Evolutionary conservation across 257 asterid species (phyloP).

Genomic region (Salvia splendens): DNA sequence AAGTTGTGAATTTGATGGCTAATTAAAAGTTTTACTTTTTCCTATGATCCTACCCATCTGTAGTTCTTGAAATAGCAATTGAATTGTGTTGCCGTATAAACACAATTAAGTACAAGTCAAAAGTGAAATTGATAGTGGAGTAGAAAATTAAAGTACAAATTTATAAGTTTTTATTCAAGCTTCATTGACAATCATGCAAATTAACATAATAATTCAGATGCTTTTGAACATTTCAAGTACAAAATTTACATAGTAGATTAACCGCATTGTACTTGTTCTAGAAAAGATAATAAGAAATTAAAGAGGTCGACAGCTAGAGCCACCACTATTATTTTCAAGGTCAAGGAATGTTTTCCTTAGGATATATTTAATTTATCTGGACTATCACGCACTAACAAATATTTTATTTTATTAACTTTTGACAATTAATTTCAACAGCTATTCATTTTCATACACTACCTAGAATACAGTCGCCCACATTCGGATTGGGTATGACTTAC

Average conservation of each 20-base stretch:
- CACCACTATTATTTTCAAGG: slow-evolving; percentile 26
- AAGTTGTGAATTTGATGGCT: too few species aligned
- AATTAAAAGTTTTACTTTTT: too few species aligned
- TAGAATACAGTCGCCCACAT: neutral
- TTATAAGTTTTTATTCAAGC: neutral
- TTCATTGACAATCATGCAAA: neutral
- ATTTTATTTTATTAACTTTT: slow-evolving; percentile 30
- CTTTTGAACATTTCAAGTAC: neutral
- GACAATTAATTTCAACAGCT: slow-evolving; percentile 30
- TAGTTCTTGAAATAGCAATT: too few species aligned
- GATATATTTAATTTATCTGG: slow-evolving; percentile 8
- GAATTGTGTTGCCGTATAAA: too few species aligned
- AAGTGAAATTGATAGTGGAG: too few species aligned
- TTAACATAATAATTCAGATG: neutral
- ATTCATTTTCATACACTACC: neutral
- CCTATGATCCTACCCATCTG: too few species aligned
- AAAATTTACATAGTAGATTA: neutral
- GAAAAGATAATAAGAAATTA: neutral
- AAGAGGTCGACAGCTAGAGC: slow-evolving; percentile 33
- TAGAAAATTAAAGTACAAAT: neutral
- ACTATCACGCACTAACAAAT: slow-evolving; percentile 30
- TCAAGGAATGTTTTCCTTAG: slow-evolving; percentile 30
- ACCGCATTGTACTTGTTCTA: neutral
- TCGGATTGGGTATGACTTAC: neutral
- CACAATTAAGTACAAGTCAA: too few species aligned